Conservation (phyloP, 2,329 filamentous ascomycete genomes). For the Thelonectria rubi region DNA sequence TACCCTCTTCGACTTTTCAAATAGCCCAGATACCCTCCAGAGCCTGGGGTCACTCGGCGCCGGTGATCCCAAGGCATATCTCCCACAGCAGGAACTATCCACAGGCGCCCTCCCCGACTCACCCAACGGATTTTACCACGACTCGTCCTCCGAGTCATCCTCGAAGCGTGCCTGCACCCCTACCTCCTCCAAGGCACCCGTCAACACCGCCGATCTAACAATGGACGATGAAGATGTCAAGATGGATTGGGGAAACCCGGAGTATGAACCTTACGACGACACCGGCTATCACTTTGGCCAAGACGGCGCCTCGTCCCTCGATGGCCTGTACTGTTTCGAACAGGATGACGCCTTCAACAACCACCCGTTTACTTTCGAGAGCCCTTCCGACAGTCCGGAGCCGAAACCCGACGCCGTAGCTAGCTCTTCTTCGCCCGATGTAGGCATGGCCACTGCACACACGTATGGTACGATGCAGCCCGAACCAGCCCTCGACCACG, state of each 20-base stretch:
- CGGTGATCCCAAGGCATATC: constrained; percentile 44
- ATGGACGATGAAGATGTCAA: constrained; percentile 55
- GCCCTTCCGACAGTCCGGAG: constrained; percentile 66
- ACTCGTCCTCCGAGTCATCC: constrained; percentile 63
- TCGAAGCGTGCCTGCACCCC: constrained; percentile 58
- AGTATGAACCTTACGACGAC: constrained; percentile 45
- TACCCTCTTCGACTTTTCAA: constrained; percentile 49
- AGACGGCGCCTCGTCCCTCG: constrained; percentile 37
- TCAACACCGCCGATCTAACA: constrained; percentile 53
- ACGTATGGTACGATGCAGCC: constrained; percentile 44
- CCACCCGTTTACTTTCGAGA: constrained; percentile 65
- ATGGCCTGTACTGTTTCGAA: constrained; percentile 47
- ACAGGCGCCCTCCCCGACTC: constrained; percentile 54
- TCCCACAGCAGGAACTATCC: constrained; percentile 48
- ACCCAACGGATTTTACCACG: constrained; percentile 54
- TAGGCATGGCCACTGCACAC: constrained; percentile 53
- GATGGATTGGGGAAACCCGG: constrained; percentile 55
- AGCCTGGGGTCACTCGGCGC: constrained; percentile 45
- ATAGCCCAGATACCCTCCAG: constrained; percentile 51
- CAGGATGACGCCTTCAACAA: constrained; percentile 57
- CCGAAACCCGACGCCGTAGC: constrained; percentile 39
- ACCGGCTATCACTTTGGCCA: background rate
- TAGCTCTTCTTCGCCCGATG: constrained; percentile 55
- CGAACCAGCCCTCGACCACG: constrained; percentile 39
- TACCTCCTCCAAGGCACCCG: constrained; percentile 55